Evolutionary conservation across 805 yeast genomes (phyloP), one percentile per base, ranked within the genome.

Genomic region (Candida awuae): DNA sequence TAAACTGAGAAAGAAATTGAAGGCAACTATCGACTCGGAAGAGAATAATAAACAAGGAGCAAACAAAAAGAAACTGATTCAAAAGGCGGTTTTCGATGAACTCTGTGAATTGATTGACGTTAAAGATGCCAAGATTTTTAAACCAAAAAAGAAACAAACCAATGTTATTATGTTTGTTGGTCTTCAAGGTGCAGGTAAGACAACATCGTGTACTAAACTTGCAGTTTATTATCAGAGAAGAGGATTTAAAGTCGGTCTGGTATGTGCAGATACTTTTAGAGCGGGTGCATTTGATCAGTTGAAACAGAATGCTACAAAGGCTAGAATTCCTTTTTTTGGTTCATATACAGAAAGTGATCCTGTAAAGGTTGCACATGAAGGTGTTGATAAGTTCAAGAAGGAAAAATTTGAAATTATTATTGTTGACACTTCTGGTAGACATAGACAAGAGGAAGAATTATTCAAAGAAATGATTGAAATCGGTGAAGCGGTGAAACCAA

Each of bases 281-380:
- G 98, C 98, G 27, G 98, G 98, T 71, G 98, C 98, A 2, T 90
- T 90, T 67, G 98, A 90, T 64, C 98, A 90, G 69, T 73, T 90
- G 63, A 90, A 92, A 60, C 98, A 90, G 63, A 90, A 90, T 62
- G 97, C 98, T 18, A 86, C 90, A 39, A 85, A 86, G 66, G 94
- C 98, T 2, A 77, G 82, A 50, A 85, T 90, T 40, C 97, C 98
- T 32, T 90, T 77, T 62, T 90, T 78, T 60, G 98, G 98, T 52
- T 83, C 95, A 6, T 92, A 92, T 61, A 78, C 92, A 3, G 97
- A 90, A 65, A 84, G 94, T 1, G 94, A 92, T 55, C 98, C 98
- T 1, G 97, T 85, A 9, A 79, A 75, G 46, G 95, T 90, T 21
- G 90, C 97, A 1, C 68, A 70, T 20, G 94, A 82, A 43, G 98